Conservation (phyloP, 805 yeast species). For the Candida insectalens region DNA sequence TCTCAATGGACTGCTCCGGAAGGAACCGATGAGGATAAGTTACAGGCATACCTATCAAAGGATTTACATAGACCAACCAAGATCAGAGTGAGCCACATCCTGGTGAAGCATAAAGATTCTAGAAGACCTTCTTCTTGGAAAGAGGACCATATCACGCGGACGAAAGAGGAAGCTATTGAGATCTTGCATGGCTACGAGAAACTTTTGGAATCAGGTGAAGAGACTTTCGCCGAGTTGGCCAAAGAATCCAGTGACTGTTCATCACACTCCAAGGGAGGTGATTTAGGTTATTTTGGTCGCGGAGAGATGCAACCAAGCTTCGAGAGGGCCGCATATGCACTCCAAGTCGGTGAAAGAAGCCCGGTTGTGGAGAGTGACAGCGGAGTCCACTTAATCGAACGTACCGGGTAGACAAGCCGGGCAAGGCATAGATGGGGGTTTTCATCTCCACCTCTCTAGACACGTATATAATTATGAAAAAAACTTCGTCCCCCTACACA, state of each 20-base stretch:
- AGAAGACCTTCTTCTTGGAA: conserved; percentile 94
- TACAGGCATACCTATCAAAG: conserved; percentile 46
- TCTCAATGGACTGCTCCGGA: conserved; percentile 90
- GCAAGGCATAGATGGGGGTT: no score
- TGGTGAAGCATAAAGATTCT: conserved; percentile 74
- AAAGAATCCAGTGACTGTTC: conserved; percentile 80
- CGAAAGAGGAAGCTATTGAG: conserved; percentile 76
- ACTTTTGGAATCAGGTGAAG: conserved; percentile 53
- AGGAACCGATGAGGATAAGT: conserved; percentile 57
- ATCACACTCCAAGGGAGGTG: conserved; percentile 82
- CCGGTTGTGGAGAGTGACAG: conserved; percentile 81
- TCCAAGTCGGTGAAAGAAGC: conserved; percentile 77
- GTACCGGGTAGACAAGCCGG: conserved; percentile 61
- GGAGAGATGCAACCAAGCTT: conserved; percentile 96
- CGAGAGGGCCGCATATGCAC: conserved; percentile 75
- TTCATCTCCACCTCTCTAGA: no score
- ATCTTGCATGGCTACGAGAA: conserved; percentile 48
- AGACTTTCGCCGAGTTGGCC: conserved; percentile 64
- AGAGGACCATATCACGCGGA: conserved; percentile 55
- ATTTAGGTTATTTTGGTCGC: conserved; percentile 76
- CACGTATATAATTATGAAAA: no score
- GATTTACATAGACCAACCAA: conserved; percentile 45
- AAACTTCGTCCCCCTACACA: no score
- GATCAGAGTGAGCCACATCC: conserved; percentile 71
- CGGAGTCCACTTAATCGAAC: conserved; percentile 81